Base-by-base conservation (phyloP, 2,329 filamentous ascomycete genomes). In the Tympanopsis confertula region DNA sequence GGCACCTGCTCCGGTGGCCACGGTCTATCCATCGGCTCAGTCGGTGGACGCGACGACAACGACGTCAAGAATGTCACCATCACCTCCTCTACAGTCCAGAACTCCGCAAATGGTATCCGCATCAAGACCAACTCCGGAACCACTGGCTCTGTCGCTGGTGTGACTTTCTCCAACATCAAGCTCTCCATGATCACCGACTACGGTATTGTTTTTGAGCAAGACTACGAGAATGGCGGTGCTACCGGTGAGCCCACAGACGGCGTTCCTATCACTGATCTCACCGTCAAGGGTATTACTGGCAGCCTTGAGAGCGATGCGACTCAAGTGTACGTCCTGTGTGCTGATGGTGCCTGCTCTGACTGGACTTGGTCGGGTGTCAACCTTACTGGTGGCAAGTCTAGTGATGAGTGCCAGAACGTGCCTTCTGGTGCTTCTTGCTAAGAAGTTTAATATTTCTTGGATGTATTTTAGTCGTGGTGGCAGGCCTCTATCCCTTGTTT, bases 141-240 rank as follows among this genome's bases (percentile, higher is more conserved):
- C 3, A 74, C 66, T 0, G 74, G 73, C 33, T 57, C 57, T 5
- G 68, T 78, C 40, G 56, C 51, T 24, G 62, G 61, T 38, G 57
- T 78, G 20, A 72, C 65, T 2, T 78, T 73, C 58, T 58, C 56
- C 29, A 57, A 61, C 43, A 75, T 77, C 51, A 61, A 57, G 2
- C 56, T 76, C 2, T 61, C 56, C 29, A 52, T 54, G 30, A 74
- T 74, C 47, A 51, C 64, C 38, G 56, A 65, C 17, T 73, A 75
- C 49, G 71, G 67, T 33, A 66, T 78, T 41, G 59, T 75, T 37
- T 65, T 78, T 41, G 58, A 76, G 52, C 74, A 78, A 56, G 69
- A 75, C 50, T 76, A 74, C 46, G 54, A 64, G 48, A 65, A 65
- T 44, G 63, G 64, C 36, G 59, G 59, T 30, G 58, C 58, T 3